phyloP scores from a whole-genome alignment of 331 rosid genomes.

The Malus hybrid region DNA sequence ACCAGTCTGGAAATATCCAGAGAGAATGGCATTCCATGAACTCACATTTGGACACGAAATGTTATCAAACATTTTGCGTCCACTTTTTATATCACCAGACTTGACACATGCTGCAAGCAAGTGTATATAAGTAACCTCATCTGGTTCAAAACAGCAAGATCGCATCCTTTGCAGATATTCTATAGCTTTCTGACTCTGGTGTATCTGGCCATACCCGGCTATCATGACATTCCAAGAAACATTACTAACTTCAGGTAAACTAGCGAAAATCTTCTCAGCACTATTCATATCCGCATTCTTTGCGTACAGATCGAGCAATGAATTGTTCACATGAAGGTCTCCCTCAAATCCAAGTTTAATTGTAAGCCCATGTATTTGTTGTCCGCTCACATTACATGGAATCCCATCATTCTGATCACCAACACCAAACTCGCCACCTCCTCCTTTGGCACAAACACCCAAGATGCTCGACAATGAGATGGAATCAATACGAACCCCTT shows the following conservation, averaged over 20 bases:
- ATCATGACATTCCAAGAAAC: conserved; percentile 87
- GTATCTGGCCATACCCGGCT: conserved; percentile 54
- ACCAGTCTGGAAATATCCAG: conserved; percentile 52
- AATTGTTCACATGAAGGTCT: conserved; percentile 62
- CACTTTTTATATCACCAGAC: conserved; percentile 51
- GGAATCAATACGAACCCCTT: conserved; percentile 49
- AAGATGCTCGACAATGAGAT: conserved; percentile 57
- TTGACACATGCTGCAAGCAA: conserved; percentile 58
- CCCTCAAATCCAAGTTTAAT: conserved; percentile 57
- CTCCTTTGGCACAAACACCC: conserved; percentile 50
- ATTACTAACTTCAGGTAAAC: conserved; percentile 29
- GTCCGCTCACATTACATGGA: conserved; percentile 29
- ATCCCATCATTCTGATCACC: conserved; percentile 14
- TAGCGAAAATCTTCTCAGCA: conserved; percentile 48
- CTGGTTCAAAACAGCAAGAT: conserved; percentile 43
- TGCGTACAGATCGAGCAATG: conserved; percentile 70
- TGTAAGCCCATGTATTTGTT: conserved; percentile 41
- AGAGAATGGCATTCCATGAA: conserved; percentile 77
- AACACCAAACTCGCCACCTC: conserved; percentile 20
- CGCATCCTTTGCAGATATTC: conserved; percentile 49
- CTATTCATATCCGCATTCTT: conserved; percentile 53
- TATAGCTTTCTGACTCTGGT: conserved; percentile 38
- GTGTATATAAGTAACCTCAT: conserved; percentile 63
- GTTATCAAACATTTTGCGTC: conserved; percentile 55
- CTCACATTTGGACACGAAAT: conserved; percentile 52